Evolutionary conservation across 2,329 filamentous ascomycete genomes (phyloP), one percentile per base, ranked within the genome.

Genomic region (Paradendryphiella salina): DNA sequence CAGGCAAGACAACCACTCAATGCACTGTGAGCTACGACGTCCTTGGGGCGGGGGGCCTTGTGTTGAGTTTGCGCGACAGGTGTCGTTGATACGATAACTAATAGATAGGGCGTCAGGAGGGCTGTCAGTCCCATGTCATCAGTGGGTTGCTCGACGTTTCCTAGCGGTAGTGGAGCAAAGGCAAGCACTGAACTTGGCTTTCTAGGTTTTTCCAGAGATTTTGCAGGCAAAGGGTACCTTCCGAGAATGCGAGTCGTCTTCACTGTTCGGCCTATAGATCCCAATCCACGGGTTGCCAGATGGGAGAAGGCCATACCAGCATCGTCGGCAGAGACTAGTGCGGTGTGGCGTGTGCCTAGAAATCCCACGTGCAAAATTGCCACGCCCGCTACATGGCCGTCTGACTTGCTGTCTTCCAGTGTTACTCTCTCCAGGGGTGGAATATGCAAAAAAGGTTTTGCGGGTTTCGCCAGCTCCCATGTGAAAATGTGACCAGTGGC

Each of bases 301-400:
- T 99, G 95, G 3, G 94, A 96, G 72, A 99, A 99, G 0, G 94
- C 93, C 95, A 99, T 99, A 15, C 95, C 94, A 40, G 85, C 85
- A 65, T 96, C 89, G 73, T 99, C 92, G 2, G 94, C 94, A 3
- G 94, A 99, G 9, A 97, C 92, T 4, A 99, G 79, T 3, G 95
- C 94, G 11, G 94, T 99, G 65, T 94, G 92, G 52, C 95, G 83
- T 3, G 90, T 96, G 6, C 93, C 94, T 5, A 99, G 79, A 69
- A 99, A 99, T 0, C 93, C 94, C n/a, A 99, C 75, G 72, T 99
- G 92, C 5, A 94, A 85, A 36, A 99, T 84, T 3, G 89, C 82
- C 26, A 86, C 85, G 53, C 87, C 88, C 5, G 85, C 81, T 15
- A 94, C 76, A 75, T 99, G 94, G 1, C 94, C 93, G 76, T 97